Conservation (phyloP, 352 stramenopile species). For the Phytophthora pistaciae region DNA sequence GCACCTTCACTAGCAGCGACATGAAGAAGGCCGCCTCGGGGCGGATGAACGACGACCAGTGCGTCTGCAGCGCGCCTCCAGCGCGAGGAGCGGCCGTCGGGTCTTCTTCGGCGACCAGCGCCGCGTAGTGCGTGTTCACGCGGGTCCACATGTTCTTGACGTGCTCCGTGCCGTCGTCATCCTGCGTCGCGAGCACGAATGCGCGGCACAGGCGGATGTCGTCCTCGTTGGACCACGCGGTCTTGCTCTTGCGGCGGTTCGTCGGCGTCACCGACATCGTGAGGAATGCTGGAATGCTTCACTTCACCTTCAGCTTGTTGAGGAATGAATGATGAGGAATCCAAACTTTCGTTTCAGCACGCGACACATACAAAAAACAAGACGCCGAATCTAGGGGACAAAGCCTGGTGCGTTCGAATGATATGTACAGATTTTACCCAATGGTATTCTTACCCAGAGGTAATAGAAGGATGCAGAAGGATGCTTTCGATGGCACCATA, state of each 20-base stretch:
- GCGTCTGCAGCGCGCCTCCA: conserved; percentile 36
- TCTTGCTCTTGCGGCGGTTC: conserved; percentile 36
- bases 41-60: conserved; percentile 43
- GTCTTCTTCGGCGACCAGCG: conserved; percentile 28
- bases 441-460: background rate
- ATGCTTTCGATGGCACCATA: background rate
- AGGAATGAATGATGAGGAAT: conserved; percentile 24
- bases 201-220: conserved; percentile 40
- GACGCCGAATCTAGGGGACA: conserved; percentile 1
- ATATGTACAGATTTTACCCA: conserved; percentile 31
- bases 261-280: conserved; percentile 21
- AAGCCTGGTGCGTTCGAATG: background rate
- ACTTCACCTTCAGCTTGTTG: conserved; percentile 2
- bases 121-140: conserved; percentile 31
- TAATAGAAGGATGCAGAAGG: background rate
- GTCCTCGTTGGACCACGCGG: conserved; percentile 38
- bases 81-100: conserved; percentile 26
- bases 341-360: conserved; percentile 6
- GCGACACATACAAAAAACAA: conserved; percentile 25
- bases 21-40: conserved; percentile 40
- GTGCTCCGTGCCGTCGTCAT: conserved; percentile 32
- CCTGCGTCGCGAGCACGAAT: conserved; percentile 39
- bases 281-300: background rate
- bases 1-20: conserved; percentile 28
- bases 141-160: conserved; percentile 45